These are phyloP conservation scores for Jacaranda mimosifolia DNA, from an alignment of 257 asterid species.

Conservation along the genomic window DNA sequence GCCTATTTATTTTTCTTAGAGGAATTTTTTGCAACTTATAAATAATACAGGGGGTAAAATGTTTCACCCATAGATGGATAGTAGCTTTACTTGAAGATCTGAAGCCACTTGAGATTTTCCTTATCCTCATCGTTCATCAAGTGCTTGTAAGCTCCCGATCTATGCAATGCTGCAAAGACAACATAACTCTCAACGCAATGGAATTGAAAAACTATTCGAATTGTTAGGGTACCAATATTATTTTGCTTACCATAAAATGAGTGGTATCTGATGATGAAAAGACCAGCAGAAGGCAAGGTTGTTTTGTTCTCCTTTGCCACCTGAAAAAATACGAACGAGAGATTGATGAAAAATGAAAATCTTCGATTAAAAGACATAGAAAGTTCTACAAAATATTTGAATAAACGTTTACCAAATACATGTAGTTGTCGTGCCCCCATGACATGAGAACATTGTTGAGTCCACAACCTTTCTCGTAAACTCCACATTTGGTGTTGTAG, in stretches of 20 bases:
- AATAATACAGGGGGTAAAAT: too few relatives aligned
- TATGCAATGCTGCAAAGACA: conserved; percentile 68
- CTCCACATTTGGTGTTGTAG: conserved; percentile 71
- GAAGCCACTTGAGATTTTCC: conserved; percentile 75
- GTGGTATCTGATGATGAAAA: conserved; percentile 82
- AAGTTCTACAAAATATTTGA: background rate
- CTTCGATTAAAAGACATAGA: background rate
- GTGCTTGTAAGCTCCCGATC: conserved; percentile 68
- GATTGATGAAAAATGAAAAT: background rate
- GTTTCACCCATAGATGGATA: too few relatives aligned
- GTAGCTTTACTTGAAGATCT: conserved; percentile 58
- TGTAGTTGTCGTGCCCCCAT: conserved; percentile 95
- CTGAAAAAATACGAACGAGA: conserved; percentile 34
- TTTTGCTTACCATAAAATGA: conserved; percentile 71
- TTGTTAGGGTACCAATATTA: too few relatives aligned
- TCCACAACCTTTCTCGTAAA: conserved; percentile 77
- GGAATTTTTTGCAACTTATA: too few relatives aligned
- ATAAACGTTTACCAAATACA: conserved; percentile 68
- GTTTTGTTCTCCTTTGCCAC: conserved; percentile 84
- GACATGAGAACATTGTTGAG: conserved; percentile 83
- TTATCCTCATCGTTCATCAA: conserved; percentile 75
- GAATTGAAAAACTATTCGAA: background rate
- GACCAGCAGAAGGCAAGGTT: conserved; percentile 78
- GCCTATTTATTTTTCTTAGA: too few relatives aligned
- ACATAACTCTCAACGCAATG: background rate